Conservation (phyloP, 148 eudicot species). For the Chenopodium formosanum region DNA sequence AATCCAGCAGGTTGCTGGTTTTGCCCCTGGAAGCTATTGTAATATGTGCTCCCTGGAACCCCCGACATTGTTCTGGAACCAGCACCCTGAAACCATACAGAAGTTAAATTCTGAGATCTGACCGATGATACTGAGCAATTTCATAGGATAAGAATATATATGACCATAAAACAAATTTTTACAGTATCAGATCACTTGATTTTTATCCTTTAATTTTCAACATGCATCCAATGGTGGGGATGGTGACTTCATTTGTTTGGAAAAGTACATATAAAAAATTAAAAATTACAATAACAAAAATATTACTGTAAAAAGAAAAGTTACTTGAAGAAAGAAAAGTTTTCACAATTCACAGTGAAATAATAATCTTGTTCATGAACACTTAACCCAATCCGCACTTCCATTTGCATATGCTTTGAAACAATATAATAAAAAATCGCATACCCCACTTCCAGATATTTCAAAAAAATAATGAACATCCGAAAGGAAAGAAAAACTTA, state of each 20-base stretch:
- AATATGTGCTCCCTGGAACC: conserved; percentile 76
- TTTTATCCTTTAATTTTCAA: too few relatives aligned
- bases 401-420: background rate
- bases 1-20: conserved; percentile 61
- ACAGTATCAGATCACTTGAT: too few relatives aligned
- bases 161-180: too few relatives aligned
- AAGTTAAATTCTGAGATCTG: background rate
- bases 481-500: background rate
- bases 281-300: background rate
- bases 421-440: background rate
- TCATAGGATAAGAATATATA: too few relatives aligned
- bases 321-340: background rate
- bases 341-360: background rate
- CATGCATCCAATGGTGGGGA: background rate
- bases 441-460: background rate
- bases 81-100: conserved; percentile 62
- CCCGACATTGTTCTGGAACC: conserved; percentile 82
- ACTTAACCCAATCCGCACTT: background rate
- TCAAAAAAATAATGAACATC: background rate
- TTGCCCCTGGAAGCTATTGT: conserved; percentile 76
- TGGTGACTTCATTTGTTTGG: background rate
- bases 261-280: background rate
- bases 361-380: background rate
- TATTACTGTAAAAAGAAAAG: background rate
- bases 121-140: too few relatives aligned